Base-by-base conservation (phyloP, 108 stramenopile genomes). In the Cyclotella sp. region DNA sequence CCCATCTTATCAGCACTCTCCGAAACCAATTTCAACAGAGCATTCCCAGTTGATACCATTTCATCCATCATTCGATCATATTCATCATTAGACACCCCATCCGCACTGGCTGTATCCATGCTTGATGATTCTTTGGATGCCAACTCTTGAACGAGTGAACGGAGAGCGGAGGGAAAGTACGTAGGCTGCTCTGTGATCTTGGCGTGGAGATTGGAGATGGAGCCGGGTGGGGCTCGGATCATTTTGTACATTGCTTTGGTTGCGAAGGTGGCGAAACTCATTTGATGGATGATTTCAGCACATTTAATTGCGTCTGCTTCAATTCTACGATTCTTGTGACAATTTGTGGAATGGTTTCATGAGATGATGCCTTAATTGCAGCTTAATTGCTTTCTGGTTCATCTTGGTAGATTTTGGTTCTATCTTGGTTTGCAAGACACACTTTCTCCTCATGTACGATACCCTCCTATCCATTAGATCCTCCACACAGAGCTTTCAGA, bases 181-280 rank as follows among this genome's bases (percentile, higher is more conserved):
- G 60, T 7, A 4, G 60, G 34, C 19, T 40, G 60, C 10, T 27
- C n/a, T 39, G 60, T 62, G 18, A 62, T 62, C 15, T 39, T 40
- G 0, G 30, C 39, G 34, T 39, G 34, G 3, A 62, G 34, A 19
- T 62, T 4, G 3, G 60, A 62, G 60, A 62, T 62, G 30, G 60
- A 62, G 34, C 14, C 14, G 14, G 30, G 60, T 40, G 60, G 30
- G 29, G 60, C 60, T 1, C 60, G 60, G 60, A 62, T 39, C 34
- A 62, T 8, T 62, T 62, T 62, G 60, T 29, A 40, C 3, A 6
- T 34, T 6, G 34, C 34, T 34, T 34, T 2, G 34, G 34, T 34
- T 34, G 34, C 34, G 34, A 34, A 34, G 2, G 34, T 34, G 49
- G 49, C 16, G 49, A 62, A 30, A 19, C 60, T 62, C 60, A 62